Conservation (phyloP, 2,329 filamentous ascomycete species). For the Curvularia hawaiiensis region DNA sequence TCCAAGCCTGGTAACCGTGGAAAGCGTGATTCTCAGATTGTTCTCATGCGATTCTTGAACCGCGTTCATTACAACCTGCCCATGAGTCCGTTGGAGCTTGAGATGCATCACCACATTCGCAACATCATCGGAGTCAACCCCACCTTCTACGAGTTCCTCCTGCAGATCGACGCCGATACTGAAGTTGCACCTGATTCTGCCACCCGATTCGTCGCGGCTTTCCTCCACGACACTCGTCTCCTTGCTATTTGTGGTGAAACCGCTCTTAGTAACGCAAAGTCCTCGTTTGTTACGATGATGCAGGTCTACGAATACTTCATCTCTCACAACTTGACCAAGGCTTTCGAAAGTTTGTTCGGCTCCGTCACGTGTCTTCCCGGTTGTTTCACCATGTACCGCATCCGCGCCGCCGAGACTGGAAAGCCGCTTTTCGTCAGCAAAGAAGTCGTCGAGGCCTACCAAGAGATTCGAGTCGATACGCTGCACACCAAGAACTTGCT, state of each 20-base stretch:
- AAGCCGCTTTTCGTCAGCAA: conserved; percentile 96
- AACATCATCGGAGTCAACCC: conserved; percentile 99
- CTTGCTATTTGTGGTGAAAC: conserved; percentile 96
- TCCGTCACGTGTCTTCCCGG: conserved; percentile 97
- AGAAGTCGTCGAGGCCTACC: conserved; percentile 85
- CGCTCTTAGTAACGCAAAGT: conserved; percentile 87
- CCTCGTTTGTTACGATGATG: conserved; percentile 97
- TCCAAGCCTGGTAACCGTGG: conserved; percentile 86
- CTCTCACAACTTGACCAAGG: conserved; percentile 95
- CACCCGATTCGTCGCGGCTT: conserved; percentile 88
- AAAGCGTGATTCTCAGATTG: conserved; percentile 99
- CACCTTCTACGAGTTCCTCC: conserved; percentile 95
- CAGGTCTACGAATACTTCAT: conserved; percentile 99
- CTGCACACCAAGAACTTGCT: conserved; percentile 98
- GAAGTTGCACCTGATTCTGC: conserved; percentile 88
- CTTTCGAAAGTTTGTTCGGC: conserved; percentile 95
- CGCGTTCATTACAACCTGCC: conserved; percentile 95
- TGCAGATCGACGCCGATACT: conserved; percentile 97
- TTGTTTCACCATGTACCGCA: conserved; percentile 99
- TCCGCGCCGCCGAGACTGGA: conserved; percentile 89
- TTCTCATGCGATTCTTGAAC: conserved; percentile 99
- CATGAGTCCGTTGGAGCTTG: conserved; percentile 95
- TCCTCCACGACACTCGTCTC: conserved; percentile 89
- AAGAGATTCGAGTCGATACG: conserved; percentile 94
- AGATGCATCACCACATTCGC: conserved; percentile 98